Evolutionary conservation across 345 rosid species (phyloP), one percentile per base, ranked within the genome.

Genomic region (Acer campestre): DNA sequence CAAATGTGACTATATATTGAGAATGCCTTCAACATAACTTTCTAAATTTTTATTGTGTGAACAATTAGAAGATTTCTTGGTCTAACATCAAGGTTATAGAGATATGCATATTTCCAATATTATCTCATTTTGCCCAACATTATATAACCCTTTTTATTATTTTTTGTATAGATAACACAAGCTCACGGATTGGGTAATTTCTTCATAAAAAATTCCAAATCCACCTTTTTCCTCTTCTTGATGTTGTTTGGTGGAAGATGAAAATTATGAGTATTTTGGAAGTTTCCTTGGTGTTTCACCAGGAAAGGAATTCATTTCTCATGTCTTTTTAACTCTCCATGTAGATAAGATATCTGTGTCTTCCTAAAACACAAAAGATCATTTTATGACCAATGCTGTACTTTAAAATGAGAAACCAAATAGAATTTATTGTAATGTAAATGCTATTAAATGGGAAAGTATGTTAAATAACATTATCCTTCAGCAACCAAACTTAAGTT

Each of bases 61-160:
- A 14, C 40, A 38, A 25, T 25, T 69, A 5, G 59, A 48, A 46
- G 59, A 69, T 69, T 67, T 69, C 73, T 48, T 69, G 40, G 18
- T 51, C 18, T 16, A 51, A 51, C 56, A 51, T 51, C 56, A 16
- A 16, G 56, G n/a, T 16, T 51, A 51, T 3, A 51, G 56, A 51
- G 56, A 14, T 13, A 49, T 51, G 56, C 56, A 51, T 51, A 51
- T 51, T 51, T 51, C 56, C 18, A 51, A 51, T 51, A 51, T 3
- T 46, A 46, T 51, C 56, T 51, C 56, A 51, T 51, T 3, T 49
- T 11, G 1, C 53, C 53, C 17, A 13, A 49, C 53, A 10, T 11
- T 49, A 49, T 49, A 49, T 49, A 49, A 11, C 53, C 53, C 53
- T 12, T 11, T 12, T 40, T 7, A 31, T 31, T 31, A 3, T 3